Base-by-base conservation (phyloP, 2,329 filamentous ascomycete genomes). In the Fusarium sp. region DNA sequence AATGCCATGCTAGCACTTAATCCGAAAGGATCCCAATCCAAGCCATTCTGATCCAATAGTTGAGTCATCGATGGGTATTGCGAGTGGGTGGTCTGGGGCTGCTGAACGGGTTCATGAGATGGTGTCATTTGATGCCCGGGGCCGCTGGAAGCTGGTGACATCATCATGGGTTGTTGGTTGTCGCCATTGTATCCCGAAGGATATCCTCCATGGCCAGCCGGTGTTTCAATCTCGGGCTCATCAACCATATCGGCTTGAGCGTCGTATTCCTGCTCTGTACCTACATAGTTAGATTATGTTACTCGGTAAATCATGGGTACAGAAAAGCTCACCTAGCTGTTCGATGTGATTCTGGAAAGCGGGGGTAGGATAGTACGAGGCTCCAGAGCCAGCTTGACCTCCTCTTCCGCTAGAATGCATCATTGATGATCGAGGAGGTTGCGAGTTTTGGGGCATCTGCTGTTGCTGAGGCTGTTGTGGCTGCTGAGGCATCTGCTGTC, bases 1-100 rank as follows among this genome's bases (percentile, higher is more conserved):
- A 97, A 97, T 71, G 95, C 93, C 95, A 97, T 97, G 81, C 93
- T 97, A 36, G 95, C 95, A 62, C 92, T 95, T 53, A 98, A 85
- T 14, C 95, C 95, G 75, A 98, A 98, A 1, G 95, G 95, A 79
- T 98, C 95, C 80, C 94, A 93, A 77, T 98, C 95, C 49, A 97
- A 84, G 81, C 68, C 64, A 38, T 94, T 93, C 18, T 94, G 92
- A 75, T 98, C 95, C 42, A 89, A 78, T 9, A 89, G 78, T 74
- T 88, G 86, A 6, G 86, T 87, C 87, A 89, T 89, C 20, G 86
- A 87, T 7, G 87, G 86, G 77, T 93, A 97, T 71, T 76, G 76
- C 20, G 79, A 76, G 36, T 72, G 74, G 4, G 75, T 66, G 9
- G 74, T 72, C 36, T 76, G 72, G 20, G 68, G 53, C 15, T 68